Percentiles rank a stretch among this genome's conserved stretches.
Conservation (phyloP, 2,329 filamentous ascomycete genomes). For the Penicillium sp. region DNA sequence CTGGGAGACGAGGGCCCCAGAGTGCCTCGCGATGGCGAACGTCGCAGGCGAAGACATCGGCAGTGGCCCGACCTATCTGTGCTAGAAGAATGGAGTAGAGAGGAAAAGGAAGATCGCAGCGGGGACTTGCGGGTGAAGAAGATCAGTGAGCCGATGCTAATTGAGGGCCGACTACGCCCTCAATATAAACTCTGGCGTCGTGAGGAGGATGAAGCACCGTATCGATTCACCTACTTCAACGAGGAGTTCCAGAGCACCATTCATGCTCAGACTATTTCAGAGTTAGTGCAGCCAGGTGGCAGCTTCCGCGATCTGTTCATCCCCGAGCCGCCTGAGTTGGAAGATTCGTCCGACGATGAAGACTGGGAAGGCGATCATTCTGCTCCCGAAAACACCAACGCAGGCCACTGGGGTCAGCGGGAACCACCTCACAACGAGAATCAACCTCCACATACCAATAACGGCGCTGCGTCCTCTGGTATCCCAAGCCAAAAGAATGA, state of each 20-base stretch:
- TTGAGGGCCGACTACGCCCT: constrained; percentile 83
- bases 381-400: constrained; percentile 15
- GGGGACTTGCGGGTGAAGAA: constrained; percentile 83
- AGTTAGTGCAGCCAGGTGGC: constrained; percentile 79
- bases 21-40: constrained; percentile 46
- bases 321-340: constrained; percentile 74
- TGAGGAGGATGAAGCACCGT: constrained; percentile 84
- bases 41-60: constrained; percentile 60
- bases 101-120: constrained; percentile 84
- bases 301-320: constrained; percentile 87
- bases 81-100: constrained; percentile 82
- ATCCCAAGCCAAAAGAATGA: constrained; percentile 10
- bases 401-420: constrained; percentile 4
- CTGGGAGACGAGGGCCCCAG: constrained; percentile 69
- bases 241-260: constrained; percentile 95
- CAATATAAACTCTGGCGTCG: constrained; percentile 78
- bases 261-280: constrained; percentile 91
- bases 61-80: constrained; percentile 84
- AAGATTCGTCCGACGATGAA: constrained; percentile 68
- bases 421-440: constrained; percentile 9
- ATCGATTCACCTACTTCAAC: constrained; percentile 98
- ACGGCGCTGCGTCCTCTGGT: background rate
- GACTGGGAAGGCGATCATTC: constrained; percentile 42
- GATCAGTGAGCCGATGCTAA: constrained; percentile 88
- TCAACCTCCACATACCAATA: constrained; percentile 4